Percentiles rank a stretch among this genome's conserved stretches.
phyloP scores from a whole-genome alignment of 1,139 yeast genomes.

The Zhuliangozyma parablackwelliae region DNA sequence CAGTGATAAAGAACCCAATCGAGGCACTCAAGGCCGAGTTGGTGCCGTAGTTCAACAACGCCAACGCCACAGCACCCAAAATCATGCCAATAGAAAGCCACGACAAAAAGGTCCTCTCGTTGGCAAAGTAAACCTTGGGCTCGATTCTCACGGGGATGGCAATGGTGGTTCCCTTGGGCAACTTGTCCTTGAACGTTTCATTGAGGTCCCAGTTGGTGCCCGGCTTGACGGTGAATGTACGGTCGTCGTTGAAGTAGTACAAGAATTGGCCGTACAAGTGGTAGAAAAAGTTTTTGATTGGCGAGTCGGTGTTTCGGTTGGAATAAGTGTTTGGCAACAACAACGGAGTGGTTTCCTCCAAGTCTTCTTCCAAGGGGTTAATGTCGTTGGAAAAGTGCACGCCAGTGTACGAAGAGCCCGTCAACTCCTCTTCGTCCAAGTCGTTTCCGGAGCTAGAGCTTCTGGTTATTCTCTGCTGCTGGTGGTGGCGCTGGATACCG shows the following conservation, averaged over 20 bases:
- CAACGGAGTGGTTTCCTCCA: constrained; percentile 41
- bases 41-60: constrained; percentile 68
- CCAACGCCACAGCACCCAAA: constrained; percentile 68
- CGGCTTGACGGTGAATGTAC: constrained; percentile 68
- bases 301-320: constrained; percentile 22
- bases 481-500: constrained; percentile 44
- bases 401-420: constrained; percentile 36
- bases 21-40: constrained; percentile 73
- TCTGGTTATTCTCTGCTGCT: constrained; percentile 18
- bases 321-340: constrained; percentile 35
- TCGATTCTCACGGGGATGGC: constrained; percentile 78
- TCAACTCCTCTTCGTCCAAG: constrained; percentile 43
- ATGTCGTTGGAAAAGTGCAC: constrained; percentile 46
- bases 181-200: constrained; percentile 41
- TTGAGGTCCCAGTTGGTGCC: constrained; percentile 75
- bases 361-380: constrained; percentile 47
- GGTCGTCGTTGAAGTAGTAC: constrained; percentile 57
- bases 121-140: constrained; percentile 82
- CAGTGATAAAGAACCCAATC: constrained; percentile 81
- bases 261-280: constrained; percentile 35
- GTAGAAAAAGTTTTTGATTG: constrained; percentile 28
- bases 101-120: constrained; percentile 73
- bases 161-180: constrained; percentile 76
- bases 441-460: constrained; percentile 48
- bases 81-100: constrained; percentile 76